Base-by-base conservation (phyloP, 2,329 filamentous ascomycete genomes). In the Nigrospora oryzae region DNA sequence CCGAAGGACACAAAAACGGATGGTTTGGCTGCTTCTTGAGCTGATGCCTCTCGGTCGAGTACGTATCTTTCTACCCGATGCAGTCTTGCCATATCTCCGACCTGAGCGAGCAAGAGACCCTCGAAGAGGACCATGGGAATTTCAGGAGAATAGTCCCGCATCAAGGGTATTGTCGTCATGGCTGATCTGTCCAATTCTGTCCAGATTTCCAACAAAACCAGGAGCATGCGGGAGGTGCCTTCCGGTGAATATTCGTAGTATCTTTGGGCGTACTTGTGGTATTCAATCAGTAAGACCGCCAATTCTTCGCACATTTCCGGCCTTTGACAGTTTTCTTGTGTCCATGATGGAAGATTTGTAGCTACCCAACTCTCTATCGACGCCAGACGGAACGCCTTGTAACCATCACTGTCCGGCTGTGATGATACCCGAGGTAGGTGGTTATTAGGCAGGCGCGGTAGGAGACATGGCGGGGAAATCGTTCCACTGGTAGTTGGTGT, bases 161-260 rank as follows among this genome's bases (percentile, higher is more conserved):
- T 14, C 13, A 44, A 23, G 6, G 42, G 42, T 5, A 44, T 37
- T 15, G 28, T 28, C 17, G 11, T 35, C 7, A 33, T 33, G 14
- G 42, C 42, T n/a, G 30, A 39, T 34, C 19, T 28, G 28, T 44
- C 42, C 17, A 38, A 16, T 3, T 36, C 42, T 23, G 39, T 34
- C 30, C 31, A 44, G 11, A 44, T 37, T 36, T 44, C 42, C 28
- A 44, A 23, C 11, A 44, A 34, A 4, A 36, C 39, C 42, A 44
- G 34, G 10, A 44, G 28, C 42, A 44, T 44, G n/a, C 36, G 42
- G 30, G 42, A 44, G 14, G 7, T 38, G 16, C 42, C 30, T 16
- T 44, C 42, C 6, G 36, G 36, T 15, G 19, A 32, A 23, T 37
- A 28, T 28, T 12, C 4, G 37, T 44, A 44, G 32, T 44, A 33